Evolutionary conservation across 805 yeast species (phyloP).

Genomic region (Myxozyma kluyveri): DNA sequence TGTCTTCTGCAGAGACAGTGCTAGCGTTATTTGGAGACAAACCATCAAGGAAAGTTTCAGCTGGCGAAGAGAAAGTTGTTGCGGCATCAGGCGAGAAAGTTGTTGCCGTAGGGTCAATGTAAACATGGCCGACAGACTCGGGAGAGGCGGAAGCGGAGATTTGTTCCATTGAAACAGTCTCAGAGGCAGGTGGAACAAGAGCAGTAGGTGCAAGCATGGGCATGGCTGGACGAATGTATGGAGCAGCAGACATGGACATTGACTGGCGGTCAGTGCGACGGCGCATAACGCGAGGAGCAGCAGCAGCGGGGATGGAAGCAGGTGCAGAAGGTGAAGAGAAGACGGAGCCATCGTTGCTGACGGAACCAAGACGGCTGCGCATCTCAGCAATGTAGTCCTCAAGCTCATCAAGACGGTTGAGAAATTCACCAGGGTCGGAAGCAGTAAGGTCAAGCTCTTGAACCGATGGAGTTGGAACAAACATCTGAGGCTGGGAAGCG

Average conservation of each 20-base stretch:
- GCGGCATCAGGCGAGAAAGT: slow-evolving; percentile 4
- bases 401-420: slow-evolving; percentile 26
- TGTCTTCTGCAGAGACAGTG: no score
- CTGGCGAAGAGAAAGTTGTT: slow-evolving; percentile 6
- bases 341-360: background rate
- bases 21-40: no score
- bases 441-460: background rate
- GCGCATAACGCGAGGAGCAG: slow-evolving; percentile 20
- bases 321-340: background rate
- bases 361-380: slow-evolving; percentile 17
- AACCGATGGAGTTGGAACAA: background rate
- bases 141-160: slow-evolving; percentile 3
- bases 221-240: slow-evolving; percentile 10
- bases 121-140: background rate
- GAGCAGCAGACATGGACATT: slow-evolving; percentile 10
- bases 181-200: background rate
- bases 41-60: slow-evolving; percentile 5
- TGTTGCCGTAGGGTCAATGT: background rate
- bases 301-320: background rate
- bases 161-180: background rate
- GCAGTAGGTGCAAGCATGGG: background rate
- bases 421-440: slow-evolving; percentile 20
- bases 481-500: background rate
- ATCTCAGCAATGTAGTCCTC: slow-evolving; percentile 28
- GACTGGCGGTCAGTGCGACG: slow-evolving; percentile 26